phyloP scores from a whole-genome alignment of 148 eudicot genomes.

The Rhododendron ovatum region DNA sequence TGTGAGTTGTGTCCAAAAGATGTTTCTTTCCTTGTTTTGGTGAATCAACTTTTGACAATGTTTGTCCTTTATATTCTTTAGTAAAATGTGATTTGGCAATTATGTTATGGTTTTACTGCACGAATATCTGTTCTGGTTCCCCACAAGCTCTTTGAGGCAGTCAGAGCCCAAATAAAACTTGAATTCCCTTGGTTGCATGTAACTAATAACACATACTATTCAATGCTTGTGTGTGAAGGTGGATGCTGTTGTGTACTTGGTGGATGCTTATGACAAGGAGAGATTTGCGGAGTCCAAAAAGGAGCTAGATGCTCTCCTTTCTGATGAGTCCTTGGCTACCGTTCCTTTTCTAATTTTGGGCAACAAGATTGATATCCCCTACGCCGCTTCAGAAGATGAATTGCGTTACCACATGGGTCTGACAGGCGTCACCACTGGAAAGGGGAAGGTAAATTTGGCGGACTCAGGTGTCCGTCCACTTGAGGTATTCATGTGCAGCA shows the following conservation, averaged over 20 bases:
- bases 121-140: neutral
- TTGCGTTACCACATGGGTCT: conserved; percentile 34
- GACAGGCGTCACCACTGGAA: conserved; percentile 35
- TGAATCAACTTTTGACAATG: neutral
- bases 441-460: conserved; percentile 33
- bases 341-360: conserved; percentile 42
- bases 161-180: neutral
- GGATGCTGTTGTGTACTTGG: conserved; percentile 44
- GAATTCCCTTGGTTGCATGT: neutral
- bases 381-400: conserved; percentile 43
- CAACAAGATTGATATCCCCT: conserved; percentile 37
- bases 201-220: neutral
- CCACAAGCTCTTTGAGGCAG: neutral
- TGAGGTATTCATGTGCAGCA: conserved; percentile 51
- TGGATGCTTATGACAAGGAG: conserved; percentile 40
- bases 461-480: conserved; percentile 33
- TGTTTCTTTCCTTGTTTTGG: neutral
- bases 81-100: neutral
- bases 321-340: conserved; percentile 36
- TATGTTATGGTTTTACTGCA: neutral
- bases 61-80: neutral
- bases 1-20: neutral
- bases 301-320: conserved; percentile 39
- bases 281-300: conserved; percentile 45
- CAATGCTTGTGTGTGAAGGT: conserved; percentile 21